These are phyloP conservation scores for Stephania cephalantha DNA, from an alignment of 164 flowering plant species.

Conservation along the genomic window DNA sequence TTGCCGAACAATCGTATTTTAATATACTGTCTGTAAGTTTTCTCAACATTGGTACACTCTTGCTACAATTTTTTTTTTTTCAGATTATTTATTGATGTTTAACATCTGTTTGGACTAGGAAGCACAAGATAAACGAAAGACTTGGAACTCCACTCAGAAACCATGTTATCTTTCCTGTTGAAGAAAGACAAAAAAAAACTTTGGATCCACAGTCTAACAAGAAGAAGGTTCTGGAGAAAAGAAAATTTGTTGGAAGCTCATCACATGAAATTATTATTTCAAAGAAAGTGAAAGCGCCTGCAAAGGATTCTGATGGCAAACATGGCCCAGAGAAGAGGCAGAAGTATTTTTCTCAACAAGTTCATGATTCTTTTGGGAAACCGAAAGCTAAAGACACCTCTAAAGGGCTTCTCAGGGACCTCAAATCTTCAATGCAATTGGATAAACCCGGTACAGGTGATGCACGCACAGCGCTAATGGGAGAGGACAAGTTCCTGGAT, in stretches of 20 bases:
- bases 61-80: not conserved
- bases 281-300: constrained; percentile 14
- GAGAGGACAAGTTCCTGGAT: constrained; percentile 11
- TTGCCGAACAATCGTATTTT: constrained; percentile 30
- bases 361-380: constrained; percentile 17
- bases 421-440: constrained; percentile 13
- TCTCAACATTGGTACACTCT: not conserved
- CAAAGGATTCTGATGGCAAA: constrained; percentile 7
- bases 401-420: constrained; percentile 15
- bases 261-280: constrained; percentile 14
- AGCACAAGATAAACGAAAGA: constrained; percentile 42
- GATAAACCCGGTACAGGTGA: constrained; percentile 12
- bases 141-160: constrained; percentile 50
- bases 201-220: constrained; percentile 11
- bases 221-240: constrained; percentile 18
- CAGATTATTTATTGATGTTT: not conserved
- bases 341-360: constrained; percentile 7
- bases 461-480: constrained; percentile 18
- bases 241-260: constrained; percentile 18
- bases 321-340: constrained; percentile 11
- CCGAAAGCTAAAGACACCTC: constrained; percentile 15
- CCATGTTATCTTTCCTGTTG: constrained; percentile 47
- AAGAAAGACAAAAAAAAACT: constrained; percentile 17
- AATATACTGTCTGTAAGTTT: constrained; percentile 40
- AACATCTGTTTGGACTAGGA: constrained; percentile 30